Percentiles rank a stretch among this genome's conserved stretches.
These are phyloP conservation scores for Neltuma alba DNA, from an alignment of 306 rosid species.

Conservation along the genomic window DNA sequence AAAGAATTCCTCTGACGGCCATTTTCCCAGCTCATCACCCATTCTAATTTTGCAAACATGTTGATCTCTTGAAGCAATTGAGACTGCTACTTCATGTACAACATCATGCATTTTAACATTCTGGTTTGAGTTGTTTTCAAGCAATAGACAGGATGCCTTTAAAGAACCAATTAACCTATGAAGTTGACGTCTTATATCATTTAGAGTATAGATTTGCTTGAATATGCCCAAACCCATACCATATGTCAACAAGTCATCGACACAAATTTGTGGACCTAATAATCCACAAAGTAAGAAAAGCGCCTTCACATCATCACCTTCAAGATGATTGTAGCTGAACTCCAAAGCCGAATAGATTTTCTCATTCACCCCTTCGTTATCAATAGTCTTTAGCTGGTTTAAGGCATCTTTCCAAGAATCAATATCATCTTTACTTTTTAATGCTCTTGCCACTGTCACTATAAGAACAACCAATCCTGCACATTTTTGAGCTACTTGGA, in stretches of 20 bases:
- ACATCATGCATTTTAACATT: conserved; percentile 18
- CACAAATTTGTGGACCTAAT: accelerated
- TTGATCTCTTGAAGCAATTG: neutral
- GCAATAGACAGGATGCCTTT: neutral
- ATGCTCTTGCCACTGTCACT: neutral
- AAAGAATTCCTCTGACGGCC: neutral
- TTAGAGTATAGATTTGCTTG: neutral
- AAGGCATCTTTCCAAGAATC: conserved; percentile 18
- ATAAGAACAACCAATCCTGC: conserved; percentile 16
- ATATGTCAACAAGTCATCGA: neutral
- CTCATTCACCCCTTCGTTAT: neutral
- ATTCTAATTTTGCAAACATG: neutral
- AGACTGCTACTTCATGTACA: conserved; percentile 2
- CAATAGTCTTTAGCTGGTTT: neutral
- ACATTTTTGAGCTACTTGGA: neutral
- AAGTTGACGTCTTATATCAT: neutral
- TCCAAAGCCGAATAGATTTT: conserved; percentile 23
- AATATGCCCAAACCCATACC: conserved; percentile 24
- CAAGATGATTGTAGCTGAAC: conserved; percentile 4
- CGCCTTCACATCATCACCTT: neutral
- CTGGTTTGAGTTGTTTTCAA: accelerated
- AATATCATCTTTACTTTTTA: neutral
- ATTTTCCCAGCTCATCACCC: neutral
- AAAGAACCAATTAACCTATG: neutral
- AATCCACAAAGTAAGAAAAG: conserved; percentile 24